phyloP scores from a whole-genome alignment of 352 stramenopile genomes.

The Pythium plurisporium region DNA sequence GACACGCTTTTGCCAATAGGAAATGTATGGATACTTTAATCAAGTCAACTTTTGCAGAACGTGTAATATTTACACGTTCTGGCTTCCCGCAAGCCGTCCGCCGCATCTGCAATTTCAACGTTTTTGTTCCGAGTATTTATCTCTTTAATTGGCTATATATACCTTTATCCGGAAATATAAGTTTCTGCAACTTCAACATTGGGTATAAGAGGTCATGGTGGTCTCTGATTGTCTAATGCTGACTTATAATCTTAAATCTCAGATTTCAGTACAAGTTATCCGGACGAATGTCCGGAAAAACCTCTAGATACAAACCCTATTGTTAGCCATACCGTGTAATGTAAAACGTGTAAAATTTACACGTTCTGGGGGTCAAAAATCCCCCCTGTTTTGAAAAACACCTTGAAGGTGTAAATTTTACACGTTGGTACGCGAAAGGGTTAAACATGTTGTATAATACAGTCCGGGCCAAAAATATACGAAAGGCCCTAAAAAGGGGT shows the following conservation, averaged over 20 bases:
- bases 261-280: background rate
- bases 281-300: background rate
- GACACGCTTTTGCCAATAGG: background rate
- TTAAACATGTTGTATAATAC: no score
- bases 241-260: slow-evolving; percentile 3
- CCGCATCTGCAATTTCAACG: background rate
- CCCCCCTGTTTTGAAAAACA: background rate
- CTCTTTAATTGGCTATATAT: slow-evolving; percentile 5
- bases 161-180: slow-evolving; percentile 7
- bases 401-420: background rate
- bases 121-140: background rate
- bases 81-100: background rate
- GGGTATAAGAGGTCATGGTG: background rate
- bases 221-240: background rate
- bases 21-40: slow-evolving; percentile 6
- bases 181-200: slow-evolving; percentile 10
- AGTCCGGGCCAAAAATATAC: no score
- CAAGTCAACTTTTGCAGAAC: slow-evolving; percentile 6
- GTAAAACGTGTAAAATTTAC: background rate
- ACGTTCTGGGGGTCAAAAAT: background rate
- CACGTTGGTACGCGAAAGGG: no score
- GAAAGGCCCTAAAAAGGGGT: no score
- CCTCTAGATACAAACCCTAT: background rate
- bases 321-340: background rate
- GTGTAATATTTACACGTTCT: slow-evolving; percentile 6